phyloP scores from a whole-genome alignment of 2,329 filamentous ascomycete species.

The Fusarium albosuccineum region DNA sequence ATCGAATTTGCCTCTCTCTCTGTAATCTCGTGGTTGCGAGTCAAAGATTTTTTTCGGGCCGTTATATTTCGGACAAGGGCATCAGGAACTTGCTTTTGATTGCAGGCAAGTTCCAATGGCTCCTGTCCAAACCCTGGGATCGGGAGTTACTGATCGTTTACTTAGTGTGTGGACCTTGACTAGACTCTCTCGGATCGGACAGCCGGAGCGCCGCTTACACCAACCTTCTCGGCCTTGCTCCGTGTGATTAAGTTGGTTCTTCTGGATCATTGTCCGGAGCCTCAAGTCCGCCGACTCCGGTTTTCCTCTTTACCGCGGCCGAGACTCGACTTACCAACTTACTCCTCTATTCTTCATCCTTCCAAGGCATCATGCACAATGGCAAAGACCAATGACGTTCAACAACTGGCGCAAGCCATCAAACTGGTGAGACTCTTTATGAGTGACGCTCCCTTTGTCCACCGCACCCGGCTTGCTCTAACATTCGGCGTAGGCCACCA shows the following conservation, averaged over 20 bases:
- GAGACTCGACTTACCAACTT: conserved; percentile 22
- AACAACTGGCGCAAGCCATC: conserved; percentile 38
- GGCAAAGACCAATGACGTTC: conserved; percentile 30
- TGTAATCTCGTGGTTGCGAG: conserved; percentile 1
- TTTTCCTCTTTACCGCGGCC: conserved; percentile 7
- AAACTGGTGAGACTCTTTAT: conserved; percentile 31
- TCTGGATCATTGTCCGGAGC: conserved; percentile 25
- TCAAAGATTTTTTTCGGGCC: conserved; percentile 4
- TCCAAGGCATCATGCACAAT: conserved; percentile 23
- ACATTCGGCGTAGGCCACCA: conserved; percentile 33
- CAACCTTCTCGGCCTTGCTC: conserved; percentile 13
- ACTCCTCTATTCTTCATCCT: background rate
- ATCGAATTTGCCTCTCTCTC: conserved; percentile 5
- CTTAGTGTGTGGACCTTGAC: conserved; percentile 3
- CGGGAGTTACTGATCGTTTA: background rate
- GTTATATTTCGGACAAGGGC: background rate
- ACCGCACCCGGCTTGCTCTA: conserved; percentile 7
- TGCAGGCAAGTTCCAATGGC: background rate
- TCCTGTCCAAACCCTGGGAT: background rate
- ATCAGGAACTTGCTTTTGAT: background rate
- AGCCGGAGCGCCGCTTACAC: conserved; percentile 20
- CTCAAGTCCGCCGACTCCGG: conserved; percentile 23
- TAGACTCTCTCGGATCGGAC: conserved; percentile 5
- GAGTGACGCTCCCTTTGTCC: conserved; percentile 3
- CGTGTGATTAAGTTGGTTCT: background rate